Base-by-base conservation (phyloP, 306 rosid species). In the Pyrus bretschneideri region DNA sequence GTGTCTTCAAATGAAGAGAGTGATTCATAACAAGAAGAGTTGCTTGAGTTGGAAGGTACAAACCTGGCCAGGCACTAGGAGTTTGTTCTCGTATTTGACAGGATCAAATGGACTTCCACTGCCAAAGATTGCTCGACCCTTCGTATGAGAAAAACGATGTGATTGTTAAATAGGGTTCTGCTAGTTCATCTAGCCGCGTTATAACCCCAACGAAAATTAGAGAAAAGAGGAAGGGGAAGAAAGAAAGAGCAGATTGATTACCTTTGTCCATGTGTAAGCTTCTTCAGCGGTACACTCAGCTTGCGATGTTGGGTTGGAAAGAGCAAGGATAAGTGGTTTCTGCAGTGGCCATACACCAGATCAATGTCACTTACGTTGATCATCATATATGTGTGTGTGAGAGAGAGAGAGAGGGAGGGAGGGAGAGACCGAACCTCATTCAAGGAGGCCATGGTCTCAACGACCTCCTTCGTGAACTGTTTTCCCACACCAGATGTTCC, bases 211-310 rank as follows among this genome's bases (percentile, higher is more conserved):
- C 51, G 49, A 29, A 68, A 71, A 18, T 44, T 9, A 31, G 49
- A 61, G 59, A 25, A 61, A 61, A 22, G 69, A 59, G 29, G 12
- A 38, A 40, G 22, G 25, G 4, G 12, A 46, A 11, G 38, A 67
- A 60, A 31, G 11, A 51, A 4, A 13, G 45, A 38, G 70, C 22
- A 27, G 15, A 46, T 6, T 46, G 17, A 73, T 72, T 76, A 92
- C 98, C 97, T 92, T 85, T 83, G 89, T 95, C 98, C 98, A 95
- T 82, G 96, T 75, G 76, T 95, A 95, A 61, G 98, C 98, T 83
- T 95, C 97, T 84, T 92, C 97, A 11, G 98, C 98, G 17, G 98
- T 95, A 81, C 98, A 95, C 89, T 95, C 97, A 46, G 98, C 88
- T 77, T 95, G 98, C 45, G 98, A 92, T 19, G 98, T 95, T 57